phyloP scores from a whole-genome alignment of 108 stramenopile genomes.

The Skeletonema menzelii region DNA sequence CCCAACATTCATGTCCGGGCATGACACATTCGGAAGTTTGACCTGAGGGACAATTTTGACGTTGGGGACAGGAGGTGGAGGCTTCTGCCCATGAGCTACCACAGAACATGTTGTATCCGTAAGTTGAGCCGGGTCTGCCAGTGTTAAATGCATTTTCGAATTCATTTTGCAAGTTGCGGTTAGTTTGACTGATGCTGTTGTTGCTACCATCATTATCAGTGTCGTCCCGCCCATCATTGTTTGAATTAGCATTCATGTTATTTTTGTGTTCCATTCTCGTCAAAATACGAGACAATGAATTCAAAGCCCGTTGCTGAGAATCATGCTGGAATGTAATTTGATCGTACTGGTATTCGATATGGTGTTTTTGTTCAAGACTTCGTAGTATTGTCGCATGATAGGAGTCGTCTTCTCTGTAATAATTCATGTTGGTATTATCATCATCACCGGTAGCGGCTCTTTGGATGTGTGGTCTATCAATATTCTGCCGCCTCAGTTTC shows the following conservation, averaged over 20 bases:
- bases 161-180: constrained; percentile 33
- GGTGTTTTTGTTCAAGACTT: constrained; percentile 29
- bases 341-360: constrained; percentile 32
- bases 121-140: constrained; percentile 15
- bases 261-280: not conserved
- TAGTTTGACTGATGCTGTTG: not conserved
- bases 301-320: not conserved
- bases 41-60: constrained; percentile 45
- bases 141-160: constrained; percentile 25
- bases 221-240: not conserved
- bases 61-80: constrained; percentile 25
- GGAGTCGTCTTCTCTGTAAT: not conserved
- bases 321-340: constrained; percentile 4
- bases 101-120: constrained; percentile 50
- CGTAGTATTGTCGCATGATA: constrained; percentile 26
- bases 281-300: not conserved
- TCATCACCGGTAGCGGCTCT: not conserved
- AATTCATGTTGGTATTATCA: not conserved
- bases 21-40: constrained; percentile 41
- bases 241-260: not conserved
- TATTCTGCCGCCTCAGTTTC: not conserved
- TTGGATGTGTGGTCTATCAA: not conserved
- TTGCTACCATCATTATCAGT: not conserved
- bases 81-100: constrained; percentile 42
- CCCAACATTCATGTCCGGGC: constrained; percentile 50